phyloP scores from a whole-genome alignment of 768 basidiomycete species.

The Dacryopinax primogenitus region DNA sequence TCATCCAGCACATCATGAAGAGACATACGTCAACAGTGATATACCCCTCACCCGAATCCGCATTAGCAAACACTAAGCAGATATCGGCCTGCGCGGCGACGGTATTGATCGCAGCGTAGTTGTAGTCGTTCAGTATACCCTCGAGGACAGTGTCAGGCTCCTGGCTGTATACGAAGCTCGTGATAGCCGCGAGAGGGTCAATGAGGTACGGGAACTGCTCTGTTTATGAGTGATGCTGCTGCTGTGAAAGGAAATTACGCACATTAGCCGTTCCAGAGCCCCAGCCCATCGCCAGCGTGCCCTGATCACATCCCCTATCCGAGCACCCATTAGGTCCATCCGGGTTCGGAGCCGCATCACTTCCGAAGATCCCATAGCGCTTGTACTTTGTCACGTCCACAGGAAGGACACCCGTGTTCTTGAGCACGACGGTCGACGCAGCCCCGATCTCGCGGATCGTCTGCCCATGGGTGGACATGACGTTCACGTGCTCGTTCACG shows the following conservation, averaged over 20 bases:
- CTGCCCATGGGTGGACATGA: conserved; percentile 53
- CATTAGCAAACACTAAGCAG: conserved; percentile 67
- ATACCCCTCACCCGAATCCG: conserved; percentile 76
- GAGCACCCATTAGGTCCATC: conserved; percentile 58
- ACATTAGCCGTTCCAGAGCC: conserved; percentile 73
- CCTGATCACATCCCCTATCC: conserved; percentile 49
- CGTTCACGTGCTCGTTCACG: conserved; percentile 34
- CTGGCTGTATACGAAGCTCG: conserved; percentile 5
- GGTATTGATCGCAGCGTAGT: conserved; percentile 10
- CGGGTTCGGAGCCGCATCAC: conserved; percentile 45
- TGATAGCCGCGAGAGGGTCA: conserved; percentile 18
- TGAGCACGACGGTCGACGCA: conserved; percentile 60
- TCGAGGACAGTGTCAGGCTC: conserved; percentile 12
- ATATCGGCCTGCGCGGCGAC: conserved; percentile 40
- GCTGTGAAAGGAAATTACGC: neutral
- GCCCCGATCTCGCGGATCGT: conserved; percentile 62
- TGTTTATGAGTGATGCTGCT: conserved; percentile 32
- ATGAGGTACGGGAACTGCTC: conserved; percentile 20
- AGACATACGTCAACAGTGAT: conserved; percentile 53
- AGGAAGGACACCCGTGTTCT: conserved; percentile 53
- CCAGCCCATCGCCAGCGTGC: conserved; percentile 85
- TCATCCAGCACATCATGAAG: neutral
- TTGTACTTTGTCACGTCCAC: conserved; percentile 33
- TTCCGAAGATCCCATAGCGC: conserved; percentile 44
- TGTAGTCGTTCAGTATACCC: conserved; percentile 12